These are phyloP conservation scores for Phalaenopsis hybrid DNA, from an alignment of 116 monocot species.

Conservation along the genomic window DNA sequence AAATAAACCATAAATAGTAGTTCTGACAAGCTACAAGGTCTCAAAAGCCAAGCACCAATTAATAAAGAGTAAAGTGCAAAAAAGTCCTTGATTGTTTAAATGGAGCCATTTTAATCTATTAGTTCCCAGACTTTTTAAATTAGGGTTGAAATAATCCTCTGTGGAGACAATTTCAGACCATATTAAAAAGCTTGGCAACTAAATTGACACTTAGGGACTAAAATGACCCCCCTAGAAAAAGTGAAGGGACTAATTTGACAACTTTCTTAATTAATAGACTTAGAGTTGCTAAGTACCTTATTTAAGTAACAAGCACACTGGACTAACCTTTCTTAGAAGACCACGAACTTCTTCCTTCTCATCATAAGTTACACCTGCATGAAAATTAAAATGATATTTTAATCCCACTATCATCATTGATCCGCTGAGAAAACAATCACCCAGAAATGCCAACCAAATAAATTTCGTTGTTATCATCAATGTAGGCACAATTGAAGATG, in stretches of 20 bases:
- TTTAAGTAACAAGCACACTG: not conserved
- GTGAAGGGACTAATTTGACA: too few relatives aligned
- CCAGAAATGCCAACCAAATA: not conserved
- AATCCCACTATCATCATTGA: not conserved
- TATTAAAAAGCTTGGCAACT: too few relatives aligned
- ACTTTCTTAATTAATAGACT: not conserved
- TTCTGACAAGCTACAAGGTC: not conserved
- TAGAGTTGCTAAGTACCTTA: not conserved
- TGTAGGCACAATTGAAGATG: not conserved
- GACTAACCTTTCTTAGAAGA: slow-evolving; percentile 68
- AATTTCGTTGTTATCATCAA: not conserved
- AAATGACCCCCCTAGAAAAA: too few relatives aligned
- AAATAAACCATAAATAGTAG: too few relatives aligned
- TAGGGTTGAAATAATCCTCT: too few relatives aligned
- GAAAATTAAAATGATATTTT: not conserved
- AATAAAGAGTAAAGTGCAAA: not conserved
- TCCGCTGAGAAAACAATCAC: not conserved
- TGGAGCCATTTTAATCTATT: too few relatives aligned
- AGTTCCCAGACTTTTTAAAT: too few relatives aligned
- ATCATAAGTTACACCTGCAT: slow-evolving; percentile 60
- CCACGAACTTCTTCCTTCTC: slow-evolving; percentile 83
- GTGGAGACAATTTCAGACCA: too few relatives aligned
- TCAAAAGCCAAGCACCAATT: not conserved
- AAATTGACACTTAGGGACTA: too few relatives aligned
- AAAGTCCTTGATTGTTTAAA: too few relatives aligned